Percentiles rank a stretch among this genome's conserved stretches.
Evolutionary conservation across 2,329 filamentous ascomycete species (phyloP).

Genomic region (Fusarium dlaminii): DNA sequence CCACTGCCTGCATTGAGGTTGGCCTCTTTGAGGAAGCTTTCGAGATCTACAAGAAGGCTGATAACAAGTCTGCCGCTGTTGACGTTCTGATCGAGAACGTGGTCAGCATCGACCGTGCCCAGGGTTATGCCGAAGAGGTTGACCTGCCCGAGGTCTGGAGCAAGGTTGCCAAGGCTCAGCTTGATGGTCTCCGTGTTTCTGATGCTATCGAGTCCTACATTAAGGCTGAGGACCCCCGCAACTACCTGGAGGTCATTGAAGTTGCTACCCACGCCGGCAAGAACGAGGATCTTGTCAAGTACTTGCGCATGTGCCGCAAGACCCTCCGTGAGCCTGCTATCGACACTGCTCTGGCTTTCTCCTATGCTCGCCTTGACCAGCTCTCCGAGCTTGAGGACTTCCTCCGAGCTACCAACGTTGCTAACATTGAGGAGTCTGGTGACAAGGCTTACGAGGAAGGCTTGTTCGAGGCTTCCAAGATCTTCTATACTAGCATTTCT

Average conservation of each 20-base stretch:
- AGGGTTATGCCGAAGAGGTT: constrained; percentile 93
- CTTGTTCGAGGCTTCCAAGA: constrained; percentile 95
- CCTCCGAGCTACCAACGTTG: constrained; percentile 90
- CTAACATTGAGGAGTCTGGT: constrained; percentile 94
- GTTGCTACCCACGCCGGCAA: constrained; percentile 95
- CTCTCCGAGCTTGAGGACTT: constrained; percentile 96
- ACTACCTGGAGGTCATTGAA: constrained; percentile 96
- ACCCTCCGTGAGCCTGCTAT: constrained; percentile 92
- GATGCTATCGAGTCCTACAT: constrained; percentile 98
- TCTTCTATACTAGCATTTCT: constrained; percentile 97
- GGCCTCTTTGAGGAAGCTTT: constrained; percentile 97
- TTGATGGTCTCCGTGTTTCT: constrained; percentile 91
- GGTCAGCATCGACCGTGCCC: constrained; percentile 96
- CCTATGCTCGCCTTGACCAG: constrained; percentile 90
- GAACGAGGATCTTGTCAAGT: constrained; percentile 97
- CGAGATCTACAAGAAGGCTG: constrained; percentile 98
- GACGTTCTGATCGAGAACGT: constrained; percentile 95
- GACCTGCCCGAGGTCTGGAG: constrained; percentile 97
- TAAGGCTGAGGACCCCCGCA: constrained; percentile 89
- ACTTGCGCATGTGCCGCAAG: constrained; percentile 95
- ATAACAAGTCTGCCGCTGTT: constrained; percentile 85
- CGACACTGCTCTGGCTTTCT: constrained; percentile 93
- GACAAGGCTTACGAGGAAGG: constrained; percentile 98
- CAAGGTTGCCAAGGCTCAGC: constrained; percentile 96
- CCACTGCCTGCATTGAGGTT: constrained; percentile 90